Evolutionary conservation across 371 early-diverging fungal genomes (phyloP).

Genomic region (Homolaphlyctis polyrhiza): DNA sequence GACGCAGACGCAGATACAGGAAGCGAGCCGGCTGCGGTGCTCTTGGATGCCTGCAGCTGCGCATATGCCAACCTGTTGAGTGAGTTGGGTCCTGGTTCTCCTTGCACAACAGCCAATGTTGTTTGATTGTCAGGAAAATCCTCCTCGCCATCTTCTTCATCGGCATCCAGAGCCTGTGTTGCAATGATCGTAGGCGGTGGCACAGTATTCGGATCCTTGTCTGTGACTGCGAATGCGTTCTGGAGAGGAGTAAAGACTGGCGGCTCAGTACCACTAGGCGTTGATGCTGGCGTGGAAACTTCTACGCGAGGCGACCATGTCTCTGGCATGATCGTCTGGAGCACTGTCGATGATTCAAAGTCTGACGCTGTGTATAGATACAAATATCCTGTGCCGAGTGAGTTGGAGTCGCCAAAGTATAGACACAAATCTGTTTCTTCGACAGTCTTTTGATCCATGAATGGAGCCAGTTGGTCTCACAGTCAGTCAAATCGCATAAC

Average conservation of each 20-base stretch:
- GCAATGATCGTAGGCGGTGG: not conserved
- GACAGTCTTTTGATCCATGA: constrained; percentile 6
- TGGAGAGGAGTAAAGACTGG: too few relatives aligned
- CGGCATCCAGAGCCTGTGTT: not conserved
- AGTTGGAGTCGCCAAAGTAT: constrained; percentile 40
- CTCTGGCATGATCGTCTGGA: constrained; percentile 9
- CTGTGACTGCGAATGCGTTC: not conserved
- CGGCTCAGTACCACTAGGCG: not conserved
- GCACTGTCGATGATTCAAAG: constrained; percentile 15
- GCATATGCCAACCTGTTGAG: too few relatives aligned
- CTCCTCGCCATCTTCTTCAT: not conserved
- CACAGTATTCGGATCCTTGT: not conserved
- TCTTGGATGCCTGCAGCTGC: too few relatives aligned
- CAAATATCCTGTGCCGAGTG: constrained; percentile 41
- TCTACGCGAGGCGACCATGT: not conserved
- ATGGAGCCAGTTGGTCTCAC: not conserved
- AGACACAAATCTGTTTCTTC: constrained; percentile 36
- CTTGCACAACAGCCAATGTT: too few relatives aligned
- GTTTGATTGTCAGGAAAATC: too few relatives aligned
- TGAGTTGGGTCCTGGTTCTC: too few relatives aligned
- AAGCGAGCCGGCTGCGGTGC: too few relatives aligned
- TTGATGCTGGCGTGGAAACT: not conserved
- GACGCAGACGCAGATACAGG: not conserved
- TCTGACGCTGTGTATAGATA: constrained; percentile 36
- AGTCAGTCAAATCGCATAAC: not conserved